phyloP scores from a whole-genome alignment of 1,139 yeast species.

The Nakaseomyces uthaithaninus region DNA sequence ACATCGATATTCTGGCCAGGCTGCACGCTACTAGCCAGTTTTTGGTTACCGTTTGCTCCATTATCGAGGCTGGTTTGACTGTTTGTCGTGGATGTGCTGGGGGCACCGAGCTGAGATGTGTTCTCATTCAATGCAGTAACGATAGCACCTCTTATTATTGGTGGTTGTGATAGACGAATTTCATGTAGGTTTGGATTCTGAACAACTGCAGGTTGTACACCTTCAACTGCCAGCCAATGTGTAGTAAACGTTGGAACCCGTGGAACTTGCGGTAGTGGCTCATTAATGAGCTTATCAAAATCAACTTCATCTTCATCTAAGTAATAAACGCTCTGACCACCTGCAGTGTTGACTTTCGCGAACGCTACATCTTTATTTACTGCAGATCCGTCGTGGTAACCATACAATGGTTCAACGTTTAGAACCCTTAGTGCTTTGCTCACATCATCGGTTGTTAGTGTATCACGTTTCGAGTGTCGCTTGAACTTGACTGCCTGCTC shows the following conservation, averaged over 20 bases:
- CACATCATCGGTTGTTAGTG: conserved; percentile 74
- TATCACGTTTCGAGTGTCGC: conserved; percentile 85
- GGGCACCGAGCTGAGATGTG: conserved; percentile 25
- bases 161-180: conserved; percentile 52
- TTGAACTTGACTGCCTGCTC: conserved; percentile 95
- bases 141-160: conserved; percentile 66
- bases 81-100: conserved; percentile 17
- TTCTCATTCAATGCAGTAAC: conserved; percentile 38
- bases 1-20: conserved; percentile 57
- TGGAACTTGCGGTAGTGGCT: conserved; percentile 92
- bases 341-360: conserved; percentile 28
- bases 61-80: conserved; percentile 2
- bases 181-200: conserved; percentile 88
- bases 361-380: conserved; percentile 34
- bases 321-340: conserved; percentile 74
- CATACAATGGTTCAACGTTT: conserved; percentile 82
- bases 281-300: conserved; percentile 86
- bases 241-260: conserved; percentile 88
- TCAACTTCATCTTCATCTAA: conserved; percentile 87
- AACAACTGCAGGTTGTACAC: conserved; percentile 95
- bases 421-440: conserved; percentile 73
- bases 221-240: conserved; percentile 98
- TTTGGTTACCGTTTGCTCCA: conserved; percentile 14
- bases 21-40: conserved; percentile 35
- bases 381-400: conserved; percentile 41